Evolutionary conservation across 352 stramenopile genomes (phyloP), one percentile per base, ranked within the genome.

Genomic region (Globisporangium nagaii): DNA sequence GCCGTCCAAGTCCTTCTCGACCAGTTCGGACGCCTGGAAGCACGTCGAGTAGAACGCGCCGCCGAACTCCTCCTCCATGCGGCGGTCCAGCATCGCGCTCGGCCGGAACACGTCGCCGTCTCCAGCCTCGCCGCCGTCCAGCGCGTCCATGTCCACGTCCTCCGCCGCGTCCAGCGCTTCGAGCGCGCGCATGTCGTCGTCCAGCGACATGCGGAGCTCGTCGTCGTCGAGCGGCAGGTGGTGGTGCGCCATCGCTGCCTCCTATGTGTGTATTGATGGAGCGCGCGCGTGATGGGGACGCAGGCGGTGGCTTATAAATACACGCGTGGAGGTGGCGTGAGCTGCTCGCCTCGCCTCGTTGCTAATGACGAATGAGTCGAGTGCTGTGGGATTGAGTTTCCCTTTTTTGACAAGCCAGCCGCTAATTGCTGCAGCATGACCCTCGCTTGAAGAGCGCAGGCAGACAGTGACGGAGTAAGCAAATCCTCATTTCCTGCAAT

Each of bases 31-130:
- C 27, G 39, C 40, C 22, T 56, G 65, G 46, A 76, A 75, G 20
- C 59, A 70, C n/a, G 68, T 68, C 44, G 55, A 58, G 42, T 53
- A 74, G 13, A 71, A 58, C 35, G 64, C 60, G 20, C 41, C 60
- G 13, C 63, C 65, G 50, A 73, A 88, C 37, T 71, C 71, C 28
- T 84, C 73, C n/a, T 73, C 71, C 28, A 86, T 51, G 25, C 66
- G 67, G 2, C 53, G 39, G 41, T 84, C 75, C 2, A 86, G 54
- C 72, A 89, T 75, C 37, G 78, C 76, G 54, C 75, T 86, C 3
- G 81, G 81, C 0, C 79, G 70, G 55, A 87, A 88, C 24, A 78
- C 56, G 45, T 88, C 72, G 46, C 42, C 32, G 2, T 58, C 52
- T n/a, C 37, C 36, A 4, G 63, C 44, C n/a, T 59, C 60, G 28